Evolutionary conservation across 768 basidiomycete genomes (phyloP).

Genomic region (Rhodotorula taiwanensis): DNA sequence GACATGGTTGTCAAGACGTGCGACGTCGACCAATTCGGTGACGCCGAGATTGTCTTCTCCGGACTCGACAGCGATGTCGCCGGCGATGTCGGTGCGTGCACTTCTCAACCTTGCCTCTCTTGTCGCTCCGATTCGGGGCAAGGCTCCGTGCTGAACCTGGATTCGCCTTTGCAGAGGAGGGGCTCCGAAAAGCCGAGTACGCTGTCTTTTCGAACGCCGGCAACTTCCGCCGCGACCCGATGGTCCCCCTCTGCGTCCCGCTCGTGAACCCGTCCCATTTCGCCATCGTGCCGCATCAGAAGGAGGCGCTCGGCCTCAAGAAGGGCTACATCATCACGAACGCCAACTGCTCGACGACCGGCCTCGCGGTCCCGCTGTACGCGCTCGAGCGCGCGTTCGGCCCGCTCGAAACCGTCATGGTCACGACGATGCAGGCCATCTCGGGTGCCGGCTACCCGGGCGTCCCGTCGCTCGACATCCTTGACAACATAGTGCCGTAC

Average conservation of each 20-base stretch:
- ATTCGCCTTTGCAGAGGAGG: conserved; percentile 55
- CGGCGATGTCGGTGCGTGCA: conserved; percentile 75
- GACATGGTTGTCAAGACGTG: conserved; percentile 69
- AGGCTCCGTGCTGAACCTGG: neutral
- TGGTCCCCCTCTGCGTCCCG: conserved; percentile 91
- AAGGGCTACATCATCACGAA: conserved; percentile 94
- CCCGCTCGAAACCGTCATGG: conserved; percentile 80
- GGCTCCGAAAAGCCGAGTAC: conserved; percentile 78
- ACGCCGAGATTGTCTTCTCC: conserved; percentile 83
- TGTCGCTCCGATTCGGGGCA: neutral
- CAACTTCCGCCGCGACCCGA: conserved; percentile 84
- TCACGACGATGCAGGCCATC: conserved; percentile 96
- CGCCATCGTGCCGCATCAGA: conserved; percentile 76
- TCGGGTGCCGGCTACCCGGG: conserved; percentile 98
- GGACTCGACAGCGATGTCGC: conserved; percentile 94
- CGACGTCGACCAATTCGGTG: conserved; percentile 64
- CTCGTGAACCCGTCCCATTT: conserved; percentile 86
- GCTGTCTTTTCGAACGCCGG: conserved; percentile 97
- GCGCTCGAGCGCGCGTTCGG: conserved; percentile 87
- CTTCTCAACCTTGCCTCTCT: neutral
- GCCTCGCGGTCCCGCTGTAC: conserved; percentile 78
- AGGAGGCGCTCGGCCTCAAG: conserved; percentile 51
- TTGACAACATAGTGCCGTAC: conserved; percentile 93
- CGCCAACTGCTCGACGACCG: conserved; percentile 96
- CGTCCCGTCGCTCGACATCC: conserved; percentile 75